A percentile compares a stretch with the other conserved stretches of the same genome.
Evolutionary conservation across 2,329 filamentous ascomycete species (phyloP).

Genomic region (Cyanodermella asteris): DNA sequence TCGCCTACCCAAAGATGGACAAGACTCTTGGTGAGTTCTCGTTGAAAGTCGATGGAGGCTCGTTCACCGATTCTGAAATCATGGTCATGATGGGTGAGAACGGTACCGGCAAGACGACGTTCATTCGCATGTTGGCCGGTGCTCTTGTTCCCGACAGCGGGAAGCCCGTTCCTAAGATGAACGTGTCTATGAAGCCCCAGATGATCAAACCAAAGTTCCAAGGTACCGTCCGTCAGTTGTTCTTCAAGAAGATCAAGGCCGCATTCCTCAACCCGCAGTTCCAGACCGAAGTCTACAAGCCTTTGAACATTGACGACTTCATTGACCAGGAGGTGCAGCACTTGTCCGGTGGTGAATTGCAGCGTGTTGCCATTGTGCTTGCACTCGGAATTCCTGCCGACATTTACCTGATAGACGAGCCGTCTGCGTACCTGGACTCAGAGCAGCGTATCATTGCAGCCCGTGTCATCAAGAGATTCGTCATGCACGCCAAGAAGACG

Average conservation of each 20-base stretch:
- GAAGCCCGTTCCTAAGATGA: conserved; percentile 69
- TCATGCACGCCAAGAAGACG: conserved; percentile 99
- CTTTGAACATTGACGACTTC: conserved; percentile 96
- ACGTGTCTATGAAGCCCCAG: conserved; percentile 98
- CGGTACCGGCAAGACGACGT: conserved; percentile 97
- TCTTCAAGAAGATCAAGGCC: conserved; percentile 99
- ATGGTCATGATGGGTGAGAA: conserved; percentile 99
- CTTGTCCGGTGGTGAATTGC: conserved; percentile 95
- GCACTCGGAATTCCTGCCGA: conserved; percentile 90
- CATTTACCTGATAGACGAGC: conserved; percentile 97
- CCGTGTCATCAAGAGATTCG: conserved; percentile 97
- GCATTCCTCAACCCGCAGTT: conserved; percentile 94
- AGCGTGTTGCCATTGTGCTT: conserved; percentile 94
- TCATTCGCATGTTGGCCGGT: conserved; percentile 89
- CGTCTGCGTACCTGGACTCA: conserved; percentile 90
- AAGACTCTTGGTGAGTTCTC: conserved; percentile 84
- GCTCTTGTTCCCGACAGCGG: conserved; percentile 73
- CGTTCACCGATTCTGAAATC: conserved; percentile 95
- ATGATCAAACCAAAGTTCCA: conserved; percentile 98
- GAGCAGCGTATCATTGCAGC: conserved; percentile 97
- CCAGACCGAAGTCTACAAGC: conserved; percentile 98
- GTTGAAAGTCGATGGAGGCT: conserved; percentile 56
- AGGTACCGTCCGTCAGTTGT: conserved; percentile 87
- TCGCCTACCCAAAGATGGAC: conserved; percentile 73
- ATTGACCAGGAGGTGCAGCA: conserved; percentile 99